Conservation (phyloP, 257 asterid genomes). For the Cynanchum wilfordii region DNA sequence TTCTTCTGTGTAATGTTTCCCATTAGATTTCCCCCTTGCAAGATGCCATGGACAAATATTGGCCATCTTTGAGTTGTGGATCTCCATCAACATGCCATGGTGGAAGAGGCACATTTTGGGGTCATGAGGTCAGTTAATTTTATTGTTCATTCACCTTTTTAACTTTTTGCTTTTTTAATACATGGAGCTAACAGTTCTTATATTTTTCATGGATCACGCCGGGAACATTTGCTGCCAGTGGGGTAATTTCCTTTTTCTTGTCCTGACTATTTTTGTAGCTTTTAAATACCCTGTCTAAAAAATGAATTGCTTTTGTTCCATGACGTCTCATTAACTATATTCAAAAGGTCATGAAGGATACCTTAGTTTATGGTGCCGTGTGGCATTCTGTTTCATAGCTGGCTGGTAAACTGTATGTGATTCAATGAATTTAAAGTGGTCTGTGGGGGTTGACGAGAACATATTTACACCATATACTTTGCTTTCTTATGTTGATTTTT, state of each 20-base stretch:
- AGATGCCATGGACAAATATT: constrained; percentile 49
- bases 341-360: not conserved
- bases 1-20: constrained; percentile 8
- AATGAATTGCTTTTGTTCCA: not conserved
- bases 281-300: not conserved
- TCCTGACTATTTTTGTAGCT: constrained; percentile 1
- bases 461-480: not conserved
- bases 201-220: constrained; percentile 39
- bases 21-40: constrained; percentile 58
- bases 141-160: constrained; percentile 7
- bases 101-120: constrained; percentile 85
- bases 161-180: constrained; percentile 15
- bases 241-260: constrained; percentile 53
- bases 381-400: not conserved
- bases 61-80: constrained; percentile 78
- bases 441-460: not conserved
- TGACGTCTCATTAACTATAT: not conserved
- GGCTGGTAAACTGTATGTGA: not conserved
- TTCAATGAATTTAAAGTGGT: not conserved
- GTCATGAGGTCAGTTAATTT: constrained; percentile 64
- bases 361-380: not conserved
- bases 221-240: constrained; percentile 53
- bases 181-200: constrained; percentile 38
- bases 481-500: constrained; percentile 1
- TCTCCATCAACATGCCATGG: constrained; percentile 65